Evolutionary conservation across 768 basidiomycete species (phyloP).

Genomic region (Piloderma croceum): DNA sequence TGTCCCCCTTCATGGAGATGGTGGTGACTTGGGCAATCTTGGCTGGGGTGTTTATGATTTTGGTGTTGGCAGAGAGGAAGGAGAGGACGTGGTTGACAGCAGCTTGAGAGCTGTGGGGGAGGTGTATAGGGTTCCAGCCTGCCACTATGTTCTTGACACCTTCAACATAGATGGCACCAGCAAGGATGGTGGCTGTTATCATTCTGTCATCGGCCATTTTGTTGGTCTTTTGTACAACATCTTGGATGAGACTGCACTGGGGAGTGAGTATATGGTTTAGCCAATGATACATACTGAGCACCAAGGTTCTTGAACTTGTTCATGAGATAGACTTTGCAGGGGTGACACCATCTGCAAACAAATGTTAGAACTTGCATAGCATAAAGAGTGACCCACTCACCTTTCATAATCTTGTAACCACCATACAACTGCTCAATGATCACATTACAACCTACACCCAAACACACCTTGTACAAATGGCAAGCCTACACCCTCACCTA

Average conservation of each 20-base stretch:
- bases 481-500: too few species aligned
- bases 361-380: too few species aligned
- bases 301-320: too few species aligned
- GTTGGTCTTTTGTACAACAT: constrained; percentile 95
- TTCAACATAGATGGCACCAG: constrained; percentile 98
- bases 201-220: constrained; percentile 97
- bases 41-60: constrained; percentile 92
- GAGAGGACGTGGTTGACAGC: constrained; percentile 94
- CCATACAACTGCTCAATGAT: too few species aligned
- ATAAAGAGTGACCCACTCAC: too few species aligned
- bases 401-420: too few species aligned
- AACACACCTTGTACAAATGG: too few species aligned
- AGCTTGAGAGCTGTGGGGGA: constrained; percentile 94
- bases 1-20: constrained; percentile 79
- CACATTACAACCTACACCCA: too few species aligned
- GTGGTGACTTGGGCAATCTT: constrained; percentile 99
- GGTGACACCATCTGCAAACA: too few species aligned
- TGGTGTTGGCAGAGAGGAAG: constrained; percentile 82
- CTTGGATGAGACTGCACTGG: constrained; percentile 72
- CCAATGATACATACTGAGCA: too few species aligned
- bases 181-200: constrained; percentile 95
- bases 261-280: too few species aligned
- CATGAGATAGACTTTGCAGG: too few species aligned
- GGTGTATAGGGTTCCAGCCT: constrained; percentile 99
- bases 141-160: constrained; percentile 99